Evolutionary conservation across 1,139 yeast species (phyloP).

Genomic region (Pneumocystis murina): DNA sequence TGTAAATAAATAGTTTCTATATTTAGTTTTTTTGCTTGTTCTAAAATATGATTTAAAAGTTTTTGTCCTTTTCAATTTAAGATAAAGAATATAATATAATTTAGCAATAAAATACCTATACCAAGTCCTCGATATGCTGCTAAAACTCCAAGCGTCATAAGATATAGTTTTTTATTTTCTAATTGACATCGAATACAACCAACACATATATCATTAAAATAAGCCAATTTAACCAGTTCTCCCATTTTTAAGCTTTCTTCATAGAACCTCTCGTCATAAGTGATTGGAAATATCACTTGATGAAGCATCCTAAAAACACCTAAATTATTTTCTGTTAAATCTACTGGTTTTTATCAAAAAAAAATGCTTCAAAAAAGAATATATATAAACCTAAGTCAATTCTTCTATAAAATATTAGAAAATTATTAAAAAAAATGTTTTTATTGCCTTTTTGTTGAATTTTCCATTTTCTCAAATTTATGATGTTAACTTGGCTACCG

Average conservation of each 20-base stretch:
- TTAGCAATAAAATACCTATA: conserved; percentile 7
- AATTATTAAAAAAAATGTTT: neutral
- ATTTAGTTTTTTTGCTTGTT: neutral
- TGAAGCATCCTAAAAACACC: conserved; percentile 10
- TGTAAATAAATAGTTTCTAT: conserved; percentile 2
- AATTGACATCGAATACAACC: conserved; percentile 9
- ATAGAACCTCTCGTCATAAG: conserved; percentile 7
- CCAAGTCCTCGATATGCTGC: conserved; percentile 11
- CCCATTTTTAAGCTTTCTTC: conserved; percentile 8
- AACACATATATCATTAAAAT: conserved; percentile 11
- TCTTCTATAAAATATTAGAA: neutral
- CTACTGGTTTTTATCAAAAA: neutral
- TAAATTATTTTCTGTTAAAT: conserved; percentile 8
- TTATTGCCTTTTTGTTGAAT: neutral
- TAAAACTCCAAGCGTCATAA: conserved; percentile 11
- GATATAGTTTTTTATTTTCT: conserved; percentile 8
- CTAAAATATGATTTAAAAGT: conserved; percentile 1
- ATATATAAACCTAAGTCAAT: neutral
- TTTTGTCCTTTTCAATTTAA: neutral
- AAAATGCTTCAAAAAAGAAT: neutral
- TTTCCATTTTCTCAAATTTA: neutral
- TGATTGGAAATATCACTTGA: conserved; percentile 9
- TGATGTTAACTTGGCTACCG: neutral
- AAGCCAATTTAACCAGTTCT: conserved; percentile 8
- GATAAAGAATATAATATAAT: neutral